Evolutionary conservation across 2,329 filamentous ascomycete species (phyloP).

Genomic region (Zymoseptoria passerinii): DNA sequence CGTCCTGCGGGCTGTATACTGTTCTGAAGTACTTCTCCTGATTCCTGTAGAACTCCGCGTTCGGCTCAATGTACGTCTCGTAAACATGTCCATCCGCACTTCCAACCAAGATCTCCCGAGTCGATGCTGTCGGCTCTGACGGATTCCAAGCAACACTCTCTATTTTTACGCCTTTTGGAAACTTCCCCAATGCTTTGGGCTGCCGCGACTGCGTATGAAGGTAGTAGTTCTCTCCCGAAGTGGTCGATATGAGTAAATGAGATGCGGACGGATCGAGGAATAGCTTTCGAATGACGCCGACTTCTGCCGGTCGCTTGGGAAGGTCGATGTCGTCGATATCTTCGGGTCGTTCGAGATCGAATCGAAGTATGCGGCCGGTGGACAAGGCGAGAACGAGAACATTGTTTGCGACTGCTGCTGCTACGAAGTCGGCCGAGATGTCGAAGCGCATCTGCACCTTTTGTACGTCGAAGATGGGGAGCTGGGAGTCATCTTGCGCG

Average conservation of each 20-base stretch:
- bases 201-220: conserved; percentile 90
- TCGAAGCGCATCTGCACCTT: conserved; percentile 89
- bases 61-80: conserved; percentile 89
- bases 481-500: conserved; percentile 41
- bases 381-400: conserved; percentile 86
- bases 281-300: conserved; percentile 87
- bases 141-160: conserved; percentile 94
- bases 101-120: conserved; percentile 85
- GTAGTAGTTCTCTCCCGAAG: conserved; percentile 93
- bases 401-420: conserved; percentile 94
- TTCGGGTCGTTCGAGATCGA: conserved; percentile 85
- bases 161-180: conserved; percentile 72
- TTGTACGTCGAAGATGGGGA: conserved; percentile 93
- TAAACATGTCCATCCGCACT: conserved; percentile 92
- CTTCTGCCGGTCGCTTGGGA: conserved; percentile 82
- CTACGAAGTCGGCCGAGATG: conserved; percentile 89
- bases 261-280: conserved; percentile 97
- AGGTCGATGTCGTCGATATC: conserved; percentile 99
- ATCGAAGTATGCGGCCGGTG: conserved; percentile 84
- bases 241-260: conserved; percentile 84
- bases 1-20: conserved; percentile 74
- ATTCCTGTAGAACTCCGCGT: conserved; percentile 87
- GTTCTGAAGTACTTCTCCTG: conserved; percentile 87
- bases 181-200: conserved; percentile 68
- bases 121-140: conserved; percentile 83